Conservation (phyloP, 345 rosid genomes). For the Camelina hispida region DNA sequence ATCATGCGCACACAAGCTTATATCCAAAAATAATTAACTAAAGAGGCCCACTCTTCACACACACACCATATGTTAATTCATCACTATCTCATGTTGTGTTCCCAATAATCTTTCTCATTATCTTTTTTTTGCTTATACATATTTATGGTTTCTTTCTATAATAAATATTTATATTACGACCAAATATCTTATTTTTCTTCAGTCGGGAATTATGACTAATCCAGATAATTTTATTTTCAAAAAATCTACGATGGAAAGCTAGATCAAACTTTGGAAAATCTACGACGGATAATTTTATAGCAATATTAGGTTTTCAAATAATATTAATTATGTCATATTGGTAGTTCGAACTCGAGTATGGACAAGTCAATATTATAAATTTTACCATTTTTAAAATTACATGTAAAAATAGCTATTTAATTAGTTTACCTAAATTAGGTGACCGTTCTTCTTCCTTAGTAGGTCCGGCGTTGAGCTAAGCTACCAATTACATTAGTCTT, state of each 20-base stretch:
- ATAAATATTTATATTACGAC: background rate
- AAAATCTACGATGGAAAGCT: background rate
- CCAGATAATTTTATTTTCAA: background rate
- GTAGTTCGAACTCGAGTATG: too few relatives aligned
- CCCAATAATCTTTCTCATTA: conserved; percentile 23
- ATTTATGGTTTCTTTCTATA: background rate
- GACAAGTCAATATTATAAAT: too few relatives aligned
- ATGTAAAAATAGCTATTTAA: too few relatives aligned
- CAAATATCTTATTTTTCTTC: background rate
- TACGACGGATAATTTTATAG: background rate
- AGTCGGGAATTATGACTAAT: background rate
- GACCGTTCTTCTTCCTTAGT: too few relatives aligned
- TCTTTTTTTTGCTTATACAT: background rate
- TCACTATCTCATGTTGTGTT: conserved; percentile 44
- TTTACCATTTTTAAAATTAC: too few relatives aligned
- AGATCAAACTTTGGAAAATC: background rate
- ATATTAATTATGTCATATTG: too few relatives aligned
- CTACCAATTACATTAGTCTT: background rate
- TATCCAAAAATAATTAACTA: conserved; percentile 34
- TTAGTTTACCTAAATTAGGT: too few relatives aligned
- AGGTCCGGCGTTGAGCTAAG: too few relatives aligned
- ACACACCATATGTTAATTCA: conserved; percentile 41
- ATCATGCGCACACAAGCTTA: conserved; percentile 70
- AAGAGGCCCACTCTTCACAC: conserved; percentile 51
- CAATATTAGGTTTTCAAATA: background rate